phyloP scores from a whole-genome alignment of 2,329 filamentous ascomycete species.

The Raffaelea arxii region DNA sequence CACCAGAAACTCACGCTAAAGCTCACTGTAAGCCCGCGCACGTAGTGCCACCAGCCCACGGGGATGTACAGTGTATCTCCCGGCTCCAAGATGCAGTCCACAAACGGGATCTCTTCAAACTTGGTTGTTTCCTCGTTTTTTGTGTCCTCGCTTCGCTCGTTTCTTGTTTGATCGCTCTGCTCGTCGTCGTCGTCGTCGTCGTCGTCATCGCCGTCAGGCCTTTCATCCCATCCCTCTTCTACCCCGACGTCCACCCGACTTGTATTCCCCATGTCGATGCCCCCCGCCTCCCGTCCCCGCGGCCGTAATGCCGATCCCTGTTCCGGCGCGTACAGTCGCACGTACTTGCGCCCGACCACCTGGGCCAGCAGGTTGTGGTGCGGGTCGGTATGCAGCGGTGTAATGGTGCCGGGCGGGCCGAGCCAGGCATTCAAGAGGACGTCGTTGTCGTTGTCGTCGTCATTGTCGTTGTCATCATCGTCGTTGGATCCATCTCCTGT shows the following conservation, averaged over 20 bases:
- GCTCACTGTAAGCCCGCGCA: constrained; percentile 73
- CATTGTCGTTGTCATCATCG: background rate
- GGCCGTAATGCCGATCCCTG: constrained; percentile 50
- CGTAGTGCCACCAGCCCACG: constrained; percentile 97
- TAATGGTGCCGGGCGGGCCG: constrained; percentile 78
- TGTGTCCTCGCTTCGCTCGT: too few relatives aligned
- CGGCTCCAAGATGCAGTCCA: constrained; percentile 69
- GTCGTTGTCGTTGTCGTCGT: constrained; percentile 24
- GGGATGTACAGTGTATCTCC: constrained; percentile 88
- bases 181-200: constrained; percentile 16
- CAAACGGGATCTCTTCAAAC: constrained; percentile 53
- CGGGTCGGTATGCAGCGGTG: constrained; percentile 84
- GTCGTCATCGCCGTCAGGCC: constrained; percentile 16
- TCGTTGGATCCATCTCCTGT: constrained; percentile 29
- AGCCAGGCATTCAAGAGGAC: constrained; percentile 88
- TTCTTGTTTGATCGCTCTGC: too few relatives aligned
- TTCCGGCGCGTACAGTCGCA: constrained; percentile 72
- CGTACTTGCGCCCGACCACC: constrained; percentile 82
- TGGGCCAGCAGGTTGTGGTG: constrained; percentile 91
- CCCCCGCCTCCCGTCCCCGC: constrained; percentile 46
- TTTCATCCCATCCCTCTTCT: constrained; percentile 49
- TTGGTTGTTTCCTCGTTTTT: constrained; percentile 16
- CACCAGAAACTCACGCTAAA: constrained; percentile 98
- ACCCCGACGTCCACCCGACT: constrained; percentile 67
- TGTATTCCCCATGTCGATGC: constrained; percentile 89